Evolutionary conservation across 495 filamentous ascomycete genomes (phyloP).

Genomic region (Pyrenula massariospora): DNA sequence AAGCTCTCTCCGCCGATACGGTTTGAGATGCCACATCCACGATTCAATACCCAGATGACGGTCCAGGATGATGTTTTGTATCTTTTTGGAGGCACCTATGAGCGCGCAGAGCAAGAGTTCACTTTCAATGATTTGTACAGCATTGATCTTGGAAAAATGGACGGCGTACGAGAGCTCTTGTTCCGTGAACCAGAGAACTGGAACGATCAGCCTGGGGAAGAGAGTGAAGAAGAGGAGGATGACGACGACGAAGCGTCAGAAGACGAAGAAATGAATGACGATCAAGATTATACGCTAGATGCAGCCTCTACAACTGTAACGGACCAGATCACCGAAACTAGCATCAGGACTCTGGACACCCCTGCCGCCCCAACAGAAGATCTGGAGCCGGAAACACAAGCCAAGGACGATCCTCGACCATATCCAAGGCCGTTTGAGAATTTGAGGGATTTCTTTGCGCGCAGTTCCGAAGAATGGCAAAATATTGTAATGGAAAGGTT

Average conservation of each 20-base stretch:
- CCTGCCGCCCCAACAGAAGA: constrained; percentile 31
- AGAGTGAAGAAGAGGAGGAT: constrained; percentile 53
- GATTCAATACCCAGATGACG: constrained; percentile 82
- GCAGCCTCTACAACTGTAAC: constrained; percentile 27
- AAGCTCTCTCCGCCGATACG: constrained; percentile 28
- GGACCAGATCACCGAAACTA: constrained; percentile 5
- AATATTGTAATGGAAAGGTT: constrained; percentile 60
- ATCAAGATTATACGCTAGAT: constrained; percentile 27
- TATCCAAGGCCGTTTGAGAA: constrained; percentile 77
- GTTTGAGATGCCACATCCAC: constrained; percentile 71
- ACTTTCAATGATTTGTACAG: constrained; percentile 91
- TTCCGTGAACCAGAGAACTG: constrained; percentile 75
- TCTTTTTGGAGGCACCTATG: constrained; percentile 88
- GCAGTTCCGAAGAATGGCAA: constrained; percentile 87
- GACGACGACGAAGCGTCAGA: constrained; percentile 59
- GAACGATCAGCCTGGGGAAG: constrained; percentile 61
- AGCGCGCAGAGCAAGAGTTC: constrained; percentile 87
- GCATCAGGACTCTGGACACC: constrained; percentile 18
- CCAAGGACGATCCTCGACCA: constrained; percentile 27
- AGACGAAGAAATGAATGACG: constrained; percentile 47
- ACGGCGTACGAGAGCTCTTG: constrained; percentile 84
- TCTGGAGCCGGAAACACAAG: constrained; percentile 33
- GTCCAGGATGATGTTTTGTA: constrained; percentile 88
- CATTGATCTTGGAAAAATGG: constrained; percentile 81
- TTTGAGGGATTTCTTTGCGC: constrained; percentile 79